Base-by-base conservation (phyloP, 306 rosid genomes). In the Chamaecrista fasciculata region DNA sequence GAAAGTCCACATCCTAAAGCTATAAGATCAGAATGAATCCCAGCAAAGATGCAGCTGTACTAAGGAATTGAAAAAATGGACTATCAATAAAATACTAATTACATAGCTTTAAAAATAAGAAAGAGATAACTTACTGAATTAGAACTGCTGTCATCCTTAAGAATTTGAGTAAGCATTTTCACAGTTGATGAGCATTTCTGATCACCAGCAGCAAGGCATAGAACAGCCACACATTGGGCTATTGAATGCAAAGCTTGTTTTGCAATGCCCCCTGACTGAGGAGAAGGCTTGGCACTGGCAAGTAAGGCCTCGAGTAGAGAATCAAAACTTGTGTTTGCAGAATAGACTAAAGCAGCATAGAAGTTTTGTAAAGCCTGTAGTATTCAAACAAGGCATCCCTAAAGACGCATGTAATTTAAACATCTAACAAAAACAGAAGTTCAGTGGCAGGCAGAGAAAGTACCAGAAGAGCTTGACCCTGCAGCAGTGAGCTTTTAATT, bases 121-220 rank as follows among this genome's bases (percentile, higher is more conserved):
- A 24, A 34, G 44, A 29, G 11, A 43, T 43, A 33, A 62, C 86
- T 72, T 80, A 95, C 99, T 4, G 99, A 89, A 75, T 91, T 91
- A 55, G 91, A 79, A 83, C 80, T 84, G 81, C 84, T 75, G 81
- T 87, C 95, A 65, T 84, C 91, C 78, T 80, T 89, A 64, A 95
- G 97, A 59, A 95, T 95, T 85, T 86, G 85, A 2, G 97, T 87
- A 39, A 95, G 99, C 99, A 95, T 91, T 73, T 78, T 78, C 50
- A 95, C 99, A 11, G 99, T 95, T 58, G 96, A 81, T 58, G 93
- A 86, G 76, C 91, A 95, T 78, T 89, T 85, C 62, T 84, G 78
- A 80, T 87, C 96, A 80, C 97, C 97, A 44, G 99, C 97, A 42
- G 96, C 96, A 81, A 95, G 97, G 81, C 99, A 89, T 62, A 95